phyloP scores from a whole-genome alignment of 805 yeast genomes.

The Metschnikowia sp. region DNA sequence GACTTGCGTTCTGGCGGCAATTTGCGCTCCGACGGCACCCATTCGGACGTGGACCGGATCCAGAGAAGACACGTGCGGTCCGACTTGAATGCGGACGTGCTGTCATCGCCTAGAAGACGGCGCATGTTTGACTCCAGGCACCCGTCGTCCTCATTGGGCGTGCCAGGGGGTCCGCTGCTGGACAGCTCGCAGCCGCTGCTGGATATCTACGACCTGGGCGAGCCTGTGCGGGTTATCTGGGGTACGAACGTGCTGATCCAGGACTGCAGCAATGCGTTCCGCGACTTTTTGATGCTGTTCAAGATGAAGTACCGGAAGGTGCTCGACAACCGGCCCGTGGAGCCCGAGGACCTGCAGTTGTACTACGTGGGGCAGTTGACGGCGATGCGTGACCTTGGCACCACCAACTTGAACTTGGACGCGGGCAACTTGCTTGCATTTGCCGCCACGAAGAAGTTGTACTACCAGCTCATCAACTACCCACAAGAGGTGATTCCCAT shows the following conservation, averaged over 20 bases:
- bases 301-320: conserved; percentile 68
- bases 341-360: conserved; percentile 62
- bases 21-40: conserved; percentile 43
- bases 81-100: conserved; percentile 68
- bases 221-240: conserved; percentile 92
- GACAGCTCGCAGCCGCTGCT: conserved; percentile 25
- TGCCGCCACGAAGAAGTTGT: conserved; percentile 72
- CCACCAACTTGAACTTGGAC: conserved; percentile 82
- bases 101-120: conserved; percentile 67
- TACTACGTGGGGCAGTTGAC: conserved; percentile 72
- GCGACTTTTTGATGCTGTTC: conserved; percentile 81
- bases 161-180: conserved; percentile 21
- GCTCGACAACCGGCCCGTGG: conserved; percentile 40
- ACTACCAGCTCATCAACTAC: conserved; percentile 81
- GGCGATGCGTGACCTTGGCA: conserved; percentile 72
- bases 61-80: conserved; percentile 63
- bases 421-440: conserved; percentile 74
- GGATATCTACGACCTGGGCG: conserved; percentile 37
- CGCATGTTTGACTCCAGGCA: conserved; percentile 45
- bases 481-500: conserved; percentile 97
- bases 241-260: conserved; percentile 95
- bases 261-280: conserved; percentile 76
- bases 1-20: conserved; percentile 30
- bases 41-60: conserved; percentile 42
- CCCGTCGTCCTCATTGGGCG: conserved; percentile 14